Percentiles rank a stretch among this genome's conserved stretches.
phyloP scores from a whole-genome alignment of 2,329 filamentous ascomycete species.

The Microsporum canis region DNA sequence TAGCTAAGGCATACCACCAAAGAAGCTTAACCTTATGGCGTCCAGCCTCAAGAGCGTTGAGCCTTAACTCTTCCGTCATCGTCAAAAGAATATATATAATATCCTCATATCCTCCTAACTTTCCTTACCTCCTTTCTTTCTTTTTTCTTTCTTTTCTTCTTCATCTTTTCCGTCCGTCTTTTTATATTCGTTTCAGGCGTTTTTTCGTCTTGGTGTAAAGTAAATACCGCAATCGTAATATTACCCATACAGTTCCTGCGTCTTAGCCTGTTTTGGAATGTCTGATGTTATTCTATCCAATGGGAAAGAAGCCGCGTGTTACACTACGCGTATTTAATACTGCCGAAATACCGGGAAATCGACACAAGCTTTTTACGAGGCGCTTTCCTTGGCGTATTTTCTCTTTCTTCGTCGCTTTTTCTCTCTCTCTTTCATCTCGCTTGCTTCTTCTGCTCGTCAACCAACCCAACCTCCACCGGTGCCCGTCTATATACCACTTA shows the following conservation, averaged over 20 bases:
- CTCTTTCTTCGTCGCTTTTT: background rate
- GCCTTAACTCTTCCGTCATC: too few species aligned
- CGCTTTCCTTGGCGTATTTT: background rate
- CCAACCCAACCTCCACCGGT: background rate
- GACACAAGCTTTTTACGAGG: background rate
- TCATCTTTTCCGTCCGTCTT: background rate
- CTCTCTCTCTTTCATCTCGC: background rate
- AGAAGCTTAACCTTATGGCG: background rate
- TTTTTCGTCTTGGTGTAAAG: background rate
- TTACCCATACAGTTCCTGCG: background rate
- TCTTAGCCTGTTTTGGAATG: background rate
- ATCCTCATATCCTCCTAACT: background rate
- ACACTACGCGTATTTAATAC: background rate
- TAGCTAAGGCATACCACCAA: background rate
- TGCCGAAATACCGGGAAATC: background rate
- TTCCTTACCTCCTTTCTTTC: background rate
- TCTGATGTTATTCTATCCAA: background rate
- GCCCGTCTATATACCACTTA: background rate
- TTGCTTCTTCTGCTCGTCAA: background rate
- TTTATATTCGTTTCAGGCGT: background rate
- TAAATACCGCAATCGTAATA: background rate
- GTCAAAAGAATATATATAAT: too few species aligned
- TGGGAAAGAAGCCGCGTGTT: background rate
- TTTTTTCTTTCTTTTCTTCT: background rate
- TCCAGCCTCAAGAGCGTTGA: too few species aligned